phyloP scores from a whole-genome alignment of 441 rosid genomes.

The Erodium trifolium region DNA sequence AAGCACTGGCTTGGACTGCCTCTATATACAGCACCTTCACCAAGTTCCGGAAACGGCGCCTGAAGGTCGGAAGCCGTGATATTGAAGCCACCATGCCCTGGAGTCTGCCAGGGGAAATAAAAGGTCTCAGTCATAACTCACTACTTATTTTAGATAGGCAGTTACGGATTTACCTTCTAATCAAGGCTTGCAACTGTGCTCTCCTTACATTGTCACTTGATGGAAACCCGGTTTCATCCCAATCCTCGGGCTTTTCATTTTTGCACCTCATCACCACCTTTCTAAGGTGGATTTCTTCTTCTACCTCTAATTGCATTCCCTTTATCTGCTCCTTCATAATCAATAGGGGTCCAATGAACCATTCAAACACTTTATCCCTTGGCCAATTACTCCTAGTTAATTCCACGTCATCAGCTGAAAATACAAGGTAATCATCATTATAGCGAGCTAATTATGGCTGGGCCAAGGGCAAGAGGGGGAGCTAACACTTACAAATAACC shows the following conservation, averaged over 20 bases:
- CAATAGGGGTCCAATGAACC: slow-evolving; percentile 60
- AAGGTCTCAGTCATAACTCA: no score
- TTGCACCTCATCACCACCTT: slow-evolving; percentile 38
- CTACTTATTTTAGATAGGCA: neutral
- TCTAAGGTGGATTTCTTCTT: slow-evolving; percentile 53
- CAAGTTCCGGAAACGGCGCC: slow-evolving; percentile 58
- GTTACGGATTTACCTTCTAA: slow-evolving; percentile 43
- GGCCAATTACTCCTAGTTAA: slow-evolving; percentile 50
- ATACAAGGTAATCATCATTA: neutral
- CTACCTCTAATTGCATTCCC: slow-evolving; percentile 41
- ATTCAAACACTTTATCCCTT: slow-evolving; percentile 51
- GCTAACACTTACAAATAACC: slow-evolving; percentile 51
- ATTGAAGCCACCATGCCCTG: slow-evolving; percentile 69
- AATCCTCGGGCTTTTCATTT: slow-evolving; percentile 56
- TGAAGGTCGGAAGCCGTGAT: slow-evolving; percentile 66
- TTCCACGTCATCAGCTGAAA: slow-evolving; percentile 55
- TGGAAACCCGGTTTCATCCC: slow-evolving; percentile 54
- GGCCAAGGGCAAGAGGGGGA: neutral
- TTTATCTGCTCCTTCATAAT: slow-evolving; percentile 74
- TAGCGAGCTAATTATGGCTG: neutral
- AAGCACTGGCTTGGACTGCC: slow-evolving; percentile 44
- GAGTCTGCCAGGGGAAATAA: slow-evolving; percentile 32
- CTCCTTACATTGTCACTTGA: slow-evolving; percentile 46
- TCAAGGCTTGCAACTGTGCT: slow-evolving; percentile 79
- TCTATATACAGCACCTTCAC: slow-evolving; percentile 50